phyloP scores from a whole-genome alignment of 768 basidiomycete species.

The Chalciporus pseudorubinellus region DNA sequence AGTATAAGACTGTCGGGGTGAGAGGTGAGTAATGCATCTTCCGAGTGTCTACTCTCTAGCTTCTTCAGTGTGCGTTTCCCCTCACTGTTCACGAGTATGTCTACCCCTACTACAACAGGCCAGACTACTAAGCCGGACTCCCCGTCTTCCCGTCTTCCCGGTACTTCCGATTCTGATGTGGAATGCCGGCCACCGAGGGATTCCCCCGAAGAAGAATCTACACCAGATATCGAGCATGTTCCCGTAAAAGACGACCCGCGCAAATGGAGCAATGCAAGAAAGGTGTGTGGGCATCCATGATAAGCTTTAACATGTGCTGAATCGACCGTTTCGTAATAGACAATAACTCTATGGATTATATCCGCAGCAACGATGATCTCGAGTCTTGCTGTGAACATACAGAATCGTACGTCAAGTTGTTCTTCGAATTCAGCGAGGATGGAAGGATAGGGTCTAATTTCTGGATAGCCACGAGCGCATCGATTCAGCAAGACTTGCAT shows the following conservation, averaged over 20 bases:
- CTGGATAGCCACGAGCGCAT: constrained; percentile 54
- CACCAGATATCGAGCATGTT: constrained; percentile 35
- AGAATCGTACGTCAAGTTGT: constrained; percentile 24
- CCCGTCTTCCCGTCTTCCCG: not conserved
- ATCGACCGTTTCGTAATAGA: constrained; percentile 12
- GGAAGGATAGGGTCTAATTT: not conserved
- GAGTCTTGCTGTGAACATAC: constrained; percentile 28
- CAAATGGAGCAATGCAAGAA: constrained; percentile 52
- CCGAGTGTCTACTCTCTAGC: not conserved
- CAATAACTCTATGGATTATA: constrained; percentile 27
- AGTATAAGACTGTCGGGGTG: constrained; percentile 19
- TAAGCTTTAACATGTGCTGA: not conserved
- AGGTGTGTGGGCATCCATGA: constrained; percentile 37
- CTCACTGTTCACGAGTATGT: constrained; percentile 11
- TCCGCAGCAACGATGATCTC: constrained; percentile 25
- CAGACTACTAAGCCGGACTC: not conserved
- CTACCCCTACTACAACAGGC: constrained; percentile 3
- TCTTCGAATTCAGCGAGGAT: not conserved
- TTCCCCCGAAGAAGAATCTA: constrained; percentile 3
- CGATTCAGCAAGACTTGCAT: constrained; percentile 57
- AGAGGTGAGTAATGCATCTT: constrained; percentile 3
- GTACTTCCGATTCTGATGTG: not conserved
- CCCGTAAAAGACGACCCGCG: constrained; percentile 60
- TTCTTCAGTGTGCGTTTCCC: constrained; percentile 5
- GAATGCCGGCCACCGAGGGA: constrained; percentile 1